Evolutionary conservation across 2,329 filamentous ascomycete species (phyloP).

Genomic region (Simplicillium sp.): DNA sequence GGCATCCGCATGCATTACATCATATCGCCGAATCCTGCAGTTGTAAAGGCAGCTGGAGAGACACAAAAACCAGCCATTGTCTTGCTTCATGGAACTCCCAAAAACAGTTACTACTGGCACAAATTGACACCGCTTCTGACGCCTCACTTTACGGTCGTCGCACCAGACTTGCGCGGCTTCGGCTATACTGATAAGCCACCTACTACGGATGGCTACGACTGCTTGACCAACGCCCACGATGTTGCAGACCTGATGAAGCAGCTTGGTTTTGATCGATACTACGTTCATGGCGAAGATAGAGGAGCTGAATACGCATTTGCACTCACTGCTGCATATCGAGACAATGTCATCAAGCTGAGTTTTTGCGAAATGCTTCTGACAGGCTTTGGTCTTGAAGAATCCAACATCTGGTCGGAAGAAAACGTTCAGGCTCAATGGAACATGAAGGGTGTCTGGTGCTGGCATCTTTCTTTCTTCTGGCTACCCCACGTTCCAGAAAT

Average conservation of each 20-base stretch:
- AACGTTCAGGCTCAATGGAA: neutral
- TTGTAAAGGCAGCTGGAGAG: neutral
- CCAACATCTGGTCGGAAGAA: constrained; percentile 1
- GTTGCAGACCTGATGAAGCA: neutral
- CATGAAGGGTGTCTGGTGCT: constrained; percentile 1
- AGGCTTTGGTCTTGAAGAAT: constrained; percentile 1
- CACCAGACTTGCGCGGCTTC: neutral
- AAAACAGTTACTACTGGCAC: neutral
- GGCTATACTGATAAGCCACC: neutral
- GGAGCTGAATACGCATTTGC: neutral
- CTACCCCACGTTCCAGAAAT: constrained; percentile 1
- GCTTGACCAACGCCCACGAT: neutral
- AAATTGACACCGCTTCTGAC: neutral
- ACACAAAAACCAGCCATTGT: neutral
- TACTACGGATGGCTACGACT: neutral
- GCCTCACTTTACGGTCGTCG: neutral
- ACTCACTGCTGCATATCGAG: neutral
- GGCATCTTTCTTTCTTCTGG: constrained; percentile 1
- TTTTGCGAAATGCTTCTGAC: constrained; percentile 1
- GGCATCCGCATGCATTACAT: neutral
- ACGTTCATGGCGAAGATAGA: neutral
- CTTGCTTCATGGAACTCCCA: neutral
- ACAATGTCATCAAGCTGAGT: neutral
- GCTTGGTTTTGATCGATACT: neutral
- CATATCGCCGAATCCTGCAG: neutral